These are phyloP conservation scores for Citrus australasica DNA, from an alignment of 345 rosid genomes.

Conservation along the genomic window DNA sequence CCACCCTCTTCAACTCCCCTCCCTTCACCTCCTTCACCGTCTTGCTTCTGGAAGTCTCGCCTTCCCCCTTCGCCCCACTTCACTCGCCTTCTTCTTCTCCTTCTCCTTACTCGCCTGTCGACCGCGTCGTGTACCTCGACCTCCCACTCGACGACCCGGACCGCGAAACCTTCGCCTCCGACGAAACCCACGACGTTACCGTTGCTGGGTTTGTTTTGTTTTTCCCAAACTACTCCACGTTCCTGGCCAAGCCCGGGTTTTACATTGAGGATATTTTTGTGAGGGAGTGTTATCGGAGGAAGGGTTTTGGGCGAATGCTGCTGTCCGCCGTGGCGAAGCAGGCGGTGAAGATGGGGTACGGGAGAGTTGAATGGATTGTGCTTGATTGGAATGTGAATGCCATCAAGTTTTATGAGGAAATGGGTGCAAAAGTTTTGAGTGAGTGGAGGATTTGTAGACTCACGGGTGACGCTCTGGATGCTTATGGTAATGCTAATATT, in stretches of 20 bases:
- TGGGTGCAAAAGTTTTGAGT: conserved; percentile 74
- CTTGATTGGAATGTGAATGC: conserved; percentile 92
- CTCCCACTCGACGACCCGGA: conserved; percentile 58
- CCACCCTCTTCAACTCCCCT: conserved; percentile 71
- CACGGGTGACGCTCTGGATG: conserved; percentile 78
- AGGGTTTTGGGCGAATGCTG: conserved; percentile 72
- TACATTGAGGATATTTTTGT: conserved; percentile 81
- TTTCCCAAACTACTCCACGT: conserved; percentile 71
- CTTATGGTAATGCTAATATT: conserved; percentile 40
- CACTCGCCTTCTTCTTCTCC: conserved; percentile 21
- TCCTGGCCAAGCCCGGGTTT: conserved; percentile 75
- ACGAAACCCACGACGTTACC: conserved; percentile 28
- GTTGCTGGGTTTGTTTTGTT: conserved; percentile 87
- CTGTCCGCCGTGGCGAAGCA: conserved; percentile 77
- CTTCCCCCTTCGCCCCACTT: conserved; percentile 25
- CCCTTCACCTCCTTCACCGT: conserved; percentile 79
- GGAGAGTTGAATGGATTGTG: conserved; percentile 89
- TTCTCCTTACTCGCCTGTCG: conserved; percentile 33
- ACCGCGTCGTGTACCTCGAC: conserved; percentile 40
- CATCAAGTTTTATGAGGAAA: conserved; percentile 71
- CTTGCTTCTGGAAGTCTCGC: conserved; percentile 78
- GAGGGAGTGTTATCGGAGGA: conserved; percentile 77
- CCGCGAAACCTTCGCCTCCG: conserved; percentile 35
- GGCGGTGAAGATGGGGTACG: conserved; percentile 84
- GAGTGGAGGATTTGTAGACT: conserved; percentile 89